A percentile compares a stretch with the other conserved stretches of the same genome.
Evolutionary conservation across 768 basidiomycete genomes (phyloP).

Genomic region (Agrocybe chaxingu): DNA sequence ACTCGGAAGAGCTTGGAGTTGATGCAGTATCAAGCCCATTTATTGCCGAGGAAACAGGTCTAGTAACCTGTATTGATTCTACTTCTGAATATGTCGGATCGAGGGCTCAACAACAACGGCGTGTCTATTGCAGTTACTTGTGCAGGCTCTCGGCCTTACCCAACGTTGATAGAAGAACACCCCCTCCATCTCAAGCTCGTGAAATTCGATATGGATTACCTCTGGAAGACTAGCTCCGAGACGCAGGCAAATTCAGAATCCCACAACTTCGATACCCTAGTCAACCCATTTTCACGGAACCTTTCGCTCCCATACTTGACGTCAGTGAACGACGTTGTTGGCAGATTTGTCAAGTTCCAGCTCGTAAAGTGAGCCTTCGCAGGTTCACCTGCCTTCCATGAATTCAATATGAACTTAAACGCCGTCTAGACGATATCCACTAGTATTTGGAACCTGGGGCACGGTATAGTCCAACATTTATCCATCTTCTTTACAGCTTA

Average conservation of each 20-base stretch:
- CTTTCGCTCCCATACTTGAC: conserved; percentile 54
- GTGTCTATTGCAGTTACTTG: conserved; percentile 32
- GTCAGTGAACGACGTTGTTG: conserved; percentile 47
- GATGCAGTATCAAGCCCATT: conserved; percentile 52
- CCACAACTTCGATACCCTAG: conserved; percentile 6
- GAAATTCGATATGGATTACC: conserved; percentile 21
- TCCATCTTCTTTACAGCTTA: neutral
- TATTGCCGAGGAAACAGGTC: conserved; percentile 43
- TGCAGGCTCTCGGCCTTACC: conserved; percentile 34
- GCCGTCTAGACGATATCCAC: conserved; percentile 61
- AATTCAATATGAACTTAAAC: neutral
- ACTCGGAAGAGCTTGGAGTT: conserved; percentile 55
- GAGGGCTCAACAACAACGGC: neutral
- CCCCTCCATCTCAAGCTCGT: conserved; percentile 12
- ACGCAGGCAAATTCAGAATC: neutral
- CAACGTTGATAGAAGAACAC: conserved; percentile 10
- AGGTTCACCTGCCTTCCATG: neutral
- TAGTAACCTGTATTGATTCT: conserved; percentile 14
- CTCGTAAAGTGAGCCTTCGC: conserved; percentile 49
- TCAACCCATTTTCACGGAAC: conserved; percentile 50
- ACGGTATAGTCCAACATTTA: conserved; percentile 37
- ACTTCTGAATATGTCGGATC: neutral
- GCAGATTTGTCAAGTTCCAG: conserved; percentile 54
- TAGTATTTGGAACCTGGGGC: conserved; percentile 71
- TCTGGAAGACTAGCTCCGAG: conserved; percentile 19